Conservation (phyloP, 495 filamentous ascomycete genomes). For the Xylaria castorea region DNA sequence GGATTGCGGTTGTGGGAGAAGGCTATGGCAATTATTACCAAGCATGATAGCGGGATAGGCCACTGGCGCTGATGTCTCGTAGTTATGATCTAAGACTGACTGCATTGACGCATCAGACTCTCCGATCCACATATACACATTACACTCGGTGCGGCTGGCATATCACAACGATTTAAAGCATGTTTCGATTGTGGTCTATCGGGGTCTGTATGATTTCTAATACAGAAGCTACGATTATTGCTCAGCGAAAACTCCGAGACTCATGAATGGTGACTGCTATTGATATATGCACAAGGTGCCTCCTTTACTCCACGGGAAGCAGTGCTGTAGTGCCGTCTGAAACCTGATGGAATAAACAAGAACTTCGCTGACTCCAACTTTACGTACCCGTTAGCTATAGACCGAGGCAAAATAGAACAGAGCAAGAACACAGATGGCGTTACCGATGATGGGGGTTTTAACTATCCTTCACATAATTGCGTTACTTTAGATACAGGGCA, state of each 20-base stretch:
- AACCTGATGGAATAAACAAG: not conserved
- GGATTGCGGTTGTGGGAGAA: not conserved
- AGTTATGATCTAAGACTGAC: not conserved
- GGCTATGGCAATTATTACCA: not conserved
- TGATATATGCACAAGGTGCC: not conserved
- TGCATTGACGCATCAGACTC: not conserved
- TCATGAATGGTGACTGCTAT: not conserved
- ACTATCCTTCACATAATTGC: too few relatives aligned
- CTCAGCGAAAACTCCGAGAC: not conserved
- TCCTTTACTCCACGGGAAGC: not conserved
- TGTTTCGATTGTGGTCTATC: not conserved
- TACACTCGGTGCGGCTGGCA: not conserved
- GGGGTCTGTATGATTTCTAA: not conserved
- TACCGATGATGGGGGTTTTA: not conserved
- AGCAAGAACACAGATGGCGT: not conserved
- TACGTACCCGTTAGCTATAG: not conserved
- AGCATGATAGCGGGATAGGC: not conserved
- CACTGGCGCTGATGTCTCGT: not conserved
- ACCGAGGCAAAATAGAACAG: not conserved
- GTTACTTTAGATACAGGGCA: not conserved
- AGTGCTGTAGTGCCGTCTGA: not conserved
- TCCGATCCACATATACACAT: not conserved
- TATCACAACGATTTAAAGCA: not conserved
- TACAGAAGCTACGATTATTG: too few relatives aligned
- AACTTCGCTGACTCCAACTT: not conserved